Evolutionary conservation across 2,329 filamentous ascomycete genomes (phyloP), one percentile per base, ranked within the genome.

Genomic region (Cadophora sp.): DNA sequence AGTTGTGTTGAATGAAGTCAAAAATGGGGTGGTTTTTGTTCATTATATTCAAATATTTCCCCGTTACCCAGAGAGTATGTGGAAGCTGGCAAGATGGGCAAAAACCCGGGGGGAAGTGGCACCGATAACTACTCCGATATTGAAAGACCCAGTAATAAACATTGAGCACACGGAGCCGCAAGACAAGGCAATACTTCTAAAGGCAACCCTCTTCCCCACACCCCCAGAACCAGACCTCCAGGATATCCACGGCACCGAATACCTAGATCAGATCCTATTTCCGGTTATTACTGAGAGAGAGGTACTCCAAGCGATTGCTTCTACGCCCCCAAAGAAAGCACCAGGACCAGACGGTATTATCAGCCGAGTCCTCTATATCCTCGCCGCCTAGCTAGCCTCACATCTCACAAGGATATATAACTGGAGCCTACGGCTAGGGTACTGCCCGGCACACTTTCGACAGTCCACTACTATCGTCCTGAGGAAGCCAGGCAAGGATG

Each of bases 321-420:
- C 29, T 14, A 64, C 64, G 27, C 58, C 65, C 24, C 50, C 50
- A 64, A 66, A 51, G 37, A 73, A 72, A 70, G 70, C 72, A 5
- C 53, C 71, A 53, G 64, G 70, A 64, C 50, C 58, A 29, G 69
- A 74, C 61, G 34, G 66, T 16, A 72, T 74, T 34, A 68, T 68
- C 60, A 73, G 70, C 46, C 9, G 37, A 53, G 34, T 72, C 43
- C 64, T 72, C 22, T 48, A 69, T 24, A 26, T 65, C n/a, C 26
- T 51, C 22, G 46, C 66, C 16, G 37, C 62, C 59, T 24, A 65
- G 37, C 55, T 72, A 63, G 50, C 61, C 34, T 64, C 66, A 24
- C 53, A 66, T 48, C 62, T 73, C 2, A 69, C 62, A 19, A 58
- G 37, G 37, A 64, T 73, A 48, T 72, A 69, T 46, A 73, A 74